Base-by-base conservation (phyloP, 495 filamentous ascomycete genomes). In the Cenococcum geophilum region DNA sequence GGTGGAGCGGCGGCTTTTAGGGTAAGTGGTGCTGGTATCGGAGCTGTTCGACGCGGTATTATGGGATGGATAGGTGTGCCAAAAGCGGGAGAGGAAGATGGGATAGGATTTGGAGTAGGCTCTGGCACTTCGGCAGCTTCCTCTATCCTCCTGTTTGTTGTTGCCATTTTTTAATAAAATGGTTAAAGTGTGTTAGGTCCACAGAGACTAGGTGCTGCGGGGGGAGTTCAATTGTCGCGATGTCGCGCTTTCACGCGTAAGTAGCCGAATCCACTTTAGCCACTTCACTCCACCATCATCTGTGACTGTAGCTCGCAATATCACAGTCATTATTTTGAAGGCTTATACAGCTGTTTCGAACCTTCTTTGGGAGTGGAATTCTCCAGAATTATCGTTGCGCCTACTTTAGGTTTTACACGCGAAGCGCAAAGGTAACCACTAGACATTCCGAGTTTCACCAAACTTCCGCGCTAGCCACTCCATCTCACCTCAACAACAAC, bases 71-170 rank as follows among this genome's bases (percentile, higher is more conserved):
- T 82, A 8, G 91, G 91, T 1, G 90, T 95, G 27, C 81, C 89
- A 74, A 96, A 96, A 35, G 84, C 91, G 51, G 91, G 90, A 11
- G 91, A 95, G 0, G 91, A 96, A 1, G 91, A 96, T 9, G 88
- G 88, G 48, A 93, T 86, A 32, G 78, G 78, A 67, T 87, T 82
- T 14, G 36, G 32, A 57, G 45, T 35, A 40, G 56, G 22, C 14
- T 61, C 36, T 25, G 60, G 48, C 4, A 60, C 32, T 32, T 60
- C 45, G 18, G 59, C 55, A 36, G 65, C 63, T 63, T 72, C 32
- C 11, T 68, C 63, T 35, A 58, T 58, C 47, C 65, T 35, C 20
- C 58, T 60, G 9, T 40, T 10, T 9, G 63, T 61, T 20, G 36
- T 18, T 21, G 63, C 22, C 66, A 69, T 66, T 23, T 32, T 32